phyloP scores from a whole-genome alignment of 2,329 filamentous ascomycete species.

The Polytolypa hystricis region DNA sequence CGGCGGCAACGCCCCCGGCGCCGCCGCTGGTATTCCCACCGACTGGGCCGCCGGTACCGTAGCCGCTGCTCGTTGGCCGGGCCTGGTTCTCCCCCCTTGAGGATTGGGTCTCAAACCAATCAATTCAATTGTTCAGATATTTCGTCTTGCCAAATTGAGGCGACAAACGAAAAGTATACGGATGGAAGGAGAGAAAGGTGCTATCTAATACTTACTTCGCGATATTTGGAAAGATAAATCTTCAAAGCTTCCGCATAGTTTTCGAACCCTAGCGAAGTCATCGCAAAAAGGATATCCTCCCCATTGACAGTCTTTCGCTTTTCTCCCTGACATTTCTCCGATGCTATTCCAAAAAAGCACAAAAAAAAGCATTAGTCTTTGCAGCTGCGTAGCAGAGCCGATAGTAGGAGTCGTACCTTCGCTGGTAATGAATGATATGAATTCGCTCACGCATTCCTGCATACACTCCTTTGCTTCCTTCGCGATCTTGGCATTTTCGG shows the following conservation, averaged over 20 bases:
- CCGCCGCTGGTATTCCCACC: conserved; percentile 16
- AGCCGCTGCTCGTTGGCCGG: conserved; percentile 42
- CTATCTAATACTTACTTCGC: conserved; percentile 62
- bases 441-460: conserved; percentile 99
- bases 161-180: conserved; percentile 26
- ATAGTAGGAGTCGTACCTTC: conserved; percentile 61
- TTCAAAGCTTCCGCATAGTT: conserved; percentile 98
- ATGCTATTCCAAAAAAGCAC: conserved; percentile 50
- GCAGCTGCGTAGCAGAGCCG: no score
- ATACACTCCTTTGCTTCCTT: conserved; percentile 99
- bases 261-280: conserved; percentile 97
- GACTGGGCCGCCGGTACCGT: conserved; percentile 26
- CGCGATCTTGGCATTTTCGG: conserved; percentile 96
- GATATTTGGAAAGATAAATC: conserved; percentile 94
- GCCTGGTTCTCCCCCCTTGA: conserved; percentile 57
- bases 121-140: conserved; percentile 41
- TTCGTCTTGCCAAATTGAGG: conserved; percentile 26
- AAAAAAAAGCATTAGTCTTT: no score
- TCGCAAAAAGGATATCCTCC: conserved; percentile 96
- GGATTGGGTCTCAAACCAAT: conserved; percentile 62
- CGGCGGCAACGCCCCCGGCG: conserved; percentile 16
- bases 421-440: conserved; percentile 99
- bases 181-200: conserved; percentile 10
- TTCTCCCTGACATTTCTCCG: conserved; percentile 98
- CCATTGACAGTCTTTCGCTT: conserved; percentile 99